A percentile compares a stretch with the other conserved stretches of the same genome.
phyloP scores from a whole-genome alignment of 176 grass and related monocot genomes.

The Triticum monococcum region DNA sequence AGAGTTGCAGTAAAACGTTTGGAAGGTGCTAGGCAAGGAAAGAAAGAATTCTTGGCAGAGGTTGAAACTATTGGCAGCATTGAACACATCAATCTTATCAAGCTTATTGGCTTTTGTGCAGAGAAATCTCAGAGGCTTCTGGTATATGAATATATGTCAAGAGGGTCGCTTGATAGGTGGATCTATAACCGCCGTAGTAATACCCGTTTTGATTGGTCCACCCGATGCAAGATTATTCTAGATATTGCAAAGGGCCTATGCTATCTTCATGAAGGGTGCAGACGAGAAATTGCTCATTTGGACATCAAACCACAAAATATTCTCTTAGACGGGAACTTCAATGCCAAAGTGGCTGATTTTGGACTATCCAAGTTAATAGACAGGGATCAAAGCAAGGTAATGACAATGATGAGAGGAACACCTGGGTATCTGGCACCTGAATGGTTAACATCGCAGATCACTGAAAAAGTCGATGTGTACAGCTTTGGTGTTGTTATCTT shows the following conservation, averaged over 20 bases:
- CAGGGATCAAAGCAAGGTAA: too few relatives aligned
- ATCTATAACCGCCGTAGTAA: background rate
- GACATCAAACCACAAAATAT: background rate
- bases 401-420: too few relatives aligned
- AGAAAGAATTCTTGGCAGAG: background rate
- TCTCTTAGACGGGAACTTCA: too few relatives aligned
- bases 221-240: background rate
- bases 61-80: too few relatives aligned
- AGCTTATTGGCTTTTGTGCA: too few relatives aligned
- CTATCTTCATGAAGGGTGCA: background rate
- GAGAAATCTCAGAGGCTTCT: too few relatives aligned
- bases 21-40: background rate
- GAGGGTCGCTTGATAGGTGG: slow-evolving; percentile 32
- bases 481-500: slow-evolving; percentile 24
- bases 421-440: slow-evolving; percentile 5
- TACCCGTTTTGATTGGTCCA: background rate
- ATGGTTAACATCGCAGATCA: slow-evolving; percentile 20
- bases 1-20: slow-evolving; percentile 30
- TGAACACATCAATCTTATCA: too few relatives aligned
- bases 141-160: background rate
- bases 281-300: slow-evolving; percentile 25
- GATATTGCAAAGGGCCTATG: background rate
- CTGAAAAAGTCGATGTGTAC: slow-evolving; percentile 20
- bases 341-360: too few relatives aligned
- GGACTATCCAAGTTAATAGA: too few relatives aligned